Evolutionary conservation across 1,284 basidiomycete species (phyloP).

Genomic region (Quambalaria eucalypti): DNA sequence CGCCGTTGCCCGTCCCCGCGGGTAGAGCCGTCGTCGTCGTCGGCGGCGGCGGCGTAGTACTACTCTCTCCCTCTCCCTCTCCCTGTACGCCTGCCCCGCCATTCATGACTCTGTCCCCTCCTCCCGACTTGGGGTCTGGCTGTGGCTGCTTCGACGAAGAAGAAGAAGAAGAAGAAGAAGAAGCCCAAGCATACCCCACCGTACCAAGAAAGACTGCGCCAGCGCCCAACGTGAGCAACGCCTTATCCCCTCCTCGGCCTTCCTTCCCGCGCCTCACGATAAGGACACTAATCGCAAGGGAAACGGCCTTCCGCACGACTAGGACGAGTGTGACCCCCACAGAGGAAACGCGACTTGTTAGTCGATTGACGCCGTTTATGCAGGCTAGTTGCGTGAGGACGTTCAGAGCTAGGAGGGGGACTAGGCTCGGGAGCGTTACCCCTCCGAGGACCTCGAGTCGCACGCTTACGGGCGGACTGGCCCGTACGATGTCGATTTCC

Average conservation of each 20-base stretch:
- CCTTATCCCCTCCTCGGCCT: neutral
- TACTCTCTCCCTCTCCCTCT: too few species aligned
- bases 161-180: too few species aligned
- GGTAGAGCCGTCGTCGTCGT: too few species aligned
- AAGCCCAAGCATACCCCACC: constrained; percentile 1
- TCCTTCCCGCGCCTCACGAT: constrained; percentile 48
- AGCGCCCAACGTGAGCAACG: neutral
- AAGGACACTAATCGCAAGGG: constrained; percentile 65
- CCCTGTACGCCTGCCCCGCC: too few species aligned
- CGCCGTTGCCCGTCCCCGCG: too few species aligned
- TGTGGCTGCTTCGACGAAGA: too few species aligned
- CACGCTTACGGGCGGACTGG: neutral
- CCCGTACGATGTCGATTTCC: neutral
- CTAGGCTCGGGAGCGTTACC: constrained; percentile 55
- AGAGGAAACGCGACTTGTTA: constrained; percentile 64
- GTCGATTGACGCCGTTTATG: constrained; percentile 77
- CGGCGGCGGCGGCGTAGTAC: too few species aligned
- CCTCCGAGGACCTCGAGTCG: neutral
- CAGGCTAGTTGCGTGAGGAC: constrained; percentile 78
- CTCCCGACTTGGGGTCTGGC: too few species aligned
- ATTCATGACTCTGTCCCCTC: too few species aligned
- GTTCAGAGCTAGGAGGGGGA: constrained; percentile 61
- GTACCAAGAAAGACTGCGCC: neutral
- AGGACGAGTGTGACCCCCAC: constrained; percentile 79
- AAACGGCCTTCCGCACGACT: constrained; percentile 79